Percentiles rank a stretch among this genome's conserved stretches.
phyloP scores from a whole-genome alignment of 768 basidiomycete species.

The Lyophyllum decastes region DNA sequence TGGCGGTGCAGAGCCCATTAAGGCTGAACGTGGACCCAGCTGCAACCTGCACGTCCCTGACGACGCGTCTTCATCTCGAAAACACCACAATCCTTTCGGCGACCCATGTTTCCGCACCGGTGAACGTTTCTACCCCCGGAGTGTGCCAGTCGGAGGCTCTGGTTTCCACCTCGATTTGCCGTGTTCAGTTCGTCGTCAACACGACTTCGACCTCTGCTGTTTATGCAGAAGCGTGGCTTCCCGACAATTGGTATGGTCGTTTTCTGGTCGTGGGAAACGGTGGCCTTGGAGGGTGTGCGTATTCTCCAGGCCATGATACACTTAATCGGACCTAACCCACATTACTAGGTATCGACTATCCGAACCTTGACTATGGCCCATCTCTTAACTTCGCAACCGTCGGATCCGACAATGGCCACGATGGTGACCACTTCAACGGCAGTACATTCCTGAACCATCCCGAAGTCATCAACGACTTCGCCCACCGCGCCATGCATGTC shows the following conservation, averaged over 20 bases:
- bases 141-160: neutral
- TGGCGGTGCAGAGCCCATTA: too few relatives aligned
- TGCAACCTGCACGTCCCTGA: neutral
- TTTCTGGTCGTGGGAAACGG: conserved; percentile 4
- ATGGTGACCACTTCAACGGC: neutral
- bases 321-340: neutral
- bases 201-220: neutral
- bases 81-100: conserved; percentile 1
- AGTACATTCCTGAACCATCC: neutral
- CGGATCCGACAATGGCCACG: conserved; percentile 5
- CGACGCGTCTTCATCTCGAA: neutral
- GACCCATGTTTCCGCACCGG: neutral
- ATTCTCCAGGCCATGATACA: neutral
- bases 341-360: neutral
- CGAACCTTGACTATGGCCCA: conserved; percentile 1
- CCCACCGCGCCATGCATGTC: conserved; percentile 3
- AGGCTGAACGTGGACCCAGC: too few relatives aligned
- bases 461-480: conserved; percentile 11
- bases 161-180: neutral
- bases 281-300: neutral
- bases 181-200: conserved; percentile 1
- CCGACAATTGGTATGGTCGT: neutral
- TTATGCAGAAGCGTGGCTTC: neutral
- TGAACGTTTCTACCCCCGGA: neutral
- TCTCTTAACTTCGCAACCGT: conserved; percentile 6